Evolutionary conservation across 106 monocot genomes (phyloP).

Genomic region (Platanthera guangdongensis): DNA sequence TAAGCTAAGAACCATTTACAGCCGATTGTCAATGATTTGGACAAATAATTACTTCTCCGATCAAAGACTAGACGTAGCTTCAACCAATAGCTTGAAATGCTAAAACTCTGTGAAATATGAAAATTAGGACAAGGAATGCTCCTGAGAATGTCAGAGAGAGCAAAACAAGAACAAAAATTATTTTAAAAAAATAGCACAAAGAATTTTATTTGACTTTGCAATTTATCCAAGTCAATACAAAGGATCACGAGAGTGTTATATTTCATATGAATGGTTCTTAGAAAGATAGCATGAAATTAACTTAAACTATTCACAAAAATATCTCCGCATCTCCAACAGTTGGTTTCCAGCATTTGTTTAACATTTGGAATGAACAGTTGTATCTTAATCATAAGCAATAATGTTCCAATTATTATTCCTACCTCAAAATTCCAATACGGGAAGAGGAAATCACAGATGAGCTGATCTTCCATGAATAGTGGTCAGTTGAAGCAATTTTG

Average conservation of each 20-base stretch:
- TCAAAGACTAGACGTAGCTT: not conserved
- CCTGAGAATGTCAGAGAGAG: too few relatives aligned
- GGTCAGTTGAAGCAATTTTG: too few relatives aligned
- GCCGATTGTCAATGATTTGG: slow-evolving; percentile 9
- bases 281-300: too few relatives aligned
- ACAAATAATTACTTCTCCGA: not conserved
- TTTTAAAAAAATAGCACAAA: too few relatives aligned
- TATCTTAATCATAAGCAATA: not conserved
- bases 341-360: not conserved
- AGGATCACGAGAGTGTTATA: too few relatives aligned
- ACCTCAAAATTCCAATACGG: not conserved
- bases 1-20: slow-evolving; percentile 24
- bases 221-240: too few relatives aligned
- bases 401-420: not conserved
- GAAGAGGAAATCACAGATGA: too few relatives aligned
- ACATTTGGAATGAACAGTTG: not conserved
- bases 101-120: not conserved
- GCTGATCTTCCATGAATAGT: too few relatives aligned
- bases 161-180: too few relatives aligned
- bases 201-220: too few relatives aligned
- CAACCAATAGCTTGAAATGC: not conserved
- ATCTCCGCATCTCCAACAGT: not conserved
- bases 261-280: too few relatives aligned
- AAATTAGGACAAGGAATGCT: not conserved
- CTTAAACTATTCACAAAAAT: too few relatives aligned